Base-by-base conservation (phyloP, 23 red algal species). In the Chondrus crispus region DNA sequence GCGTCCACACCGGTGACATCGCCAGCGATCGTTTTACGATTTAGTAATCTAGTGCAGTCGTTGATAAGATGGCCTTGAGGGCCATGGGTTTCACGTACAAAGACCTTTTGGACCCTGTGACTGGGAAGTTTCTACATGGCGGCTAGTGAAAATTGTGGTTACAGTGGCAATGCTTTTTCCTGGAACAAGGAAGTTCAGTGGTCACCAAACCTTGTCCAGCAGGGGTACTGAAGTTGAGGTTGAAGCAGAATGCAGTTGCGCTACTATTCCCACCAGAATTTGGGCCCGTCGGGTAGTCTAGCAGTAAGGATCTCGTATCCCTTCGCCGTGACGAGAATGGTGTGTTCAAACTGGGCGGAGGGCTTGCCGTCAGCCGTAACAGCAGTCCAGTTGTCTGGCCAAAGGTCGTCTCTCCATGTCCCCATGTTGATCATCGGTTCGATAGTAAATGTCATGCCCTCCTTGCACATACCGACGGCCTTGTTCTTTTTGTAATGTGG, bases 381-480 rank as follows among this genome's bases (percentile, higher is more conserved):
- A 28, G 96, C 93, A 24, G 96, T 98, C 96, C 96, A 98, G 29
- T 91, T 81, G 63, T 98, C 96, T 13, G 96, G 96, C 96, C 96
- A 98, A 42, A 88, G 43, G 18, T 95, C 93, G 74, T 98, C 96
- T 2, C 88, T 81, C 78, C 85, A 91, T 22, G 24, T 82, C 24
- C 96, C 96, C 28, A 45, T 63, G 49, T 85, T 89, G 64, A 98
- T 57, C 96, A 98, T 98, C 2, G 96, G 96, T 62, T 98, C 96
- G 47, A 98, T 98, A 44, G 96, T 98, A 53, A 95, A 98, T 29
- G 78, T 74, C 77, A 91, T 88, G 14, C 96, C 87, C 37, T 88
- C 30, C 37, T 93, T 84, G 64, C 83, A 88, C 48, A 93, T 91
- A 36, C 96, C 96, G 8, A 95, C 84, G 24, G 96, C 93, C 66